Conservation (phyloP, 345 rosid species). For the Rhodamnia argentea region DNA sequence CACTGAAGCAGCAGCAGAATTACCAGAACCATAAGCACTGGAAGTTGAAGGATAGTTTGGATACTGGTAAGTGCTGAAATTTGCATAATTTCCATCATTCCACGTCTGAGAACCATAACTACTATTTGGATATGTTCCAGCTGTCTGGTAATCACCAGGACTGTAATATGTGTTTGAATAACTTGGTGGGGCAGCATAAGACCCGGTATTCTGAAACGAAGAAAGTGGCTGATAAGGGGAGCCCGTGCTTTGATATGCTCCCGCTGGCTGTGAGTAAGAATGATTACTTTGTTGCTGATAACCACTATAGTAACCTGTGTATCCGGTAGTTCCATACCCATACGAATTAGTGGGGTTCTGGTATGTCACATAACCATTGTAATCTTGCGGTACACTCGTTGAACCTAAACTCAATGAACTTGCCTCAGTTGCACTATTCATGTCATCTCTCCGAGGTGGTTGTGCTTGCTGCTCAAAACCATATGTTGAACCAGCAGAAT, state of each 20-base stretch:
- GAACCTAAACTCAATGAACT: conserved; percentile 54
- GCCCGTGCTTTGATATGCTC: conserved; percentile 97
- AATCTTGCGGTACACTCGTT: conserved; percentile 42
- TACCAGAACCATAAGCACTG: conserved; percentile 41
- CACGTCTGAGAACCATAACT: conserved; percentile 63
- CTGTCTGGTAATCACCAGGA: conserved; percentile 99
- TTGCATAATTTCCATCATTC: conserved; percentile 61
- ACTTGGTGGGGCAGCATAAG: conserved; percentile 96
- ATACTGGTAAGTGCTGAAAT: conserved; percentile 57
- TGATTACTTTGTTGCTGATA: conserved; percentile 70
- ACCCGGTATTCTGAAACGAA: conserved; percentile 99
- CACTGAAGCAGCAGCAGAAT: conserved; percentile 39
- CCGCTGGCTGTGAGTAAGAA: conserved; percentile 72
- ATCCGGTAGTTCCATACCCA: conserved; percentile 61
- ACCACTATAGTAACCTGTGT: conserved; percentile 64
- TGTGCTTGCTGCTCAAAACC: conserved; percentile 47
- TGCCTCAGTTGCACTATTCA: conserved; percentile 37
- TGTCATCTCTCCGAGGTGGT: conserved; percentile 36
- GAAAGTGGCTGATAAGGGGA: conserved; percentile 99
- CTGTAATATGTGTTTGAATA: conserved; percentile 94
- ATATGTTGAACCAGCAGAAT: conserved; percentile 31
- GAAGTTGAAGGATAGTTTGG: conserved; percentile 49
- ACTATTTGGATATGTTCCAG: conserved; percentile 79
- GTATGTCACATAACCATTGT: conserved; percentile 53
- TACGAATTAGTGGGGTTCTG: conserved; percentile 59